These are phyloP conservation scores for Botrytis hyacinthi DNA, from an alignment of 2,329 filamentous ascomycete species.

Conservation along the genomic window DNA sequence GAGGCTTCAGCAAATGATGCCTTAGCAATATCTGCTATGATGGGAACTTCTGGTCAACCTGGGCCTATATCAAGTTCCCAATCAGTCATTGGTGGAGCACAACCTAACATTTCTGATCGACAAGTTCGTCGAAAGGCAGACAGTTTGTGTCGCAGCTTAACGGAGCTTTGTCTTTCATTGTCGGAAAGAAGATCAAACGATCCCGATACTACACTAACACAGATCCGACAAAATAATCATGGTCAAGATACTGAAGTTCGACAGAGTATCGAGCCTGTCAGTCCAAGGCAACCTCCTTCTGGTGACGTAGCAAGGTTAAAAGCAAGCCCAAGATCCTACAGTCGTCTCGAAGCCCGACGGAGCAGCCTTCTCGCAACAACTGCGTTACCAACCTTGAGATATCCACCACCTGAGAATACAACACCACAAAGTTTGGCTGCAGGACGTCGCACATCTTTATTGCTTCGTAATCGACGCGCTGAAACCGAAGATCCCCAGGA, in stretches of 20 bases:
- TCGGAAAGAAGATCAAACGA: conserved; percentile 52
- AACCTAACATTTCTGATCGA: conserved; percentile 63
- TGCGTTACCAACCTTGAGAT: conserved; percentile 36
- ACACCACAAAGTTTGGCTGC: conserved; percentile 50
- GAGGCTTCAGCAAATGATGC: conserved; percentile 83
- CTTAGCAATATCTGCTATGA: conserved; percentile 72
- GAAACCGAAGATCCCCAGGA: conserved; percentile 38
- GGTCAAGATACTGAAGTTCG: conserved; percentile 28
- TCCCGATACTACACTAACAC: conserved; percentile 27
- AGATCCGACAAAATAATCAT: conserved; percentile 27
- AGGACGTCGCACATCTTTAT: conserved; percentile 55
- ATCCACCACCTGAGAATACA: conserved; percentile 35
- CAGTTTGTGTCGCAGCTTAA: conserved; percentile 86
- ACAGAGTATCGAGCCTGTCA: conserved; percentile 28
- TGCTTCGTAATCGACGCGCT: conserved; percentile 41
- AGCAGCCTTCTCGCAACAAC: conserved; percentile 38
- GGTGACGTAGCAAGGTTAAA: conserved; percentile 32
- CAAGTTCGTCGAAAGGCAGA: conserved; percentile 88
- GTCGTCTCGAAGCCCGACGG: conserved; percentile 38
- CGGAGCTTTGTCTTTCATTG: conserved; percentile 85
- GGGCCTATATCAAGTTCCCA: conserved; percentile 62
- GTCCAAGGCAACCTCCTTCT: conserved; percentile 26
- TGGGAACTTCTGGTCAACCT: conserved; percentile 68
- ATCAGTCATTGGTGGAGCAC: conserved; percentile 43
- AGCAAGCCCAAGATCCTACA: conserved; percentile 37